A percentile compares a stretch with the other conserved stretches of the same genome.
Evolutionary conservation across 139 green algal genomes (phyloP).

Genomic region (Monoraphidium neglectum): DNA sequence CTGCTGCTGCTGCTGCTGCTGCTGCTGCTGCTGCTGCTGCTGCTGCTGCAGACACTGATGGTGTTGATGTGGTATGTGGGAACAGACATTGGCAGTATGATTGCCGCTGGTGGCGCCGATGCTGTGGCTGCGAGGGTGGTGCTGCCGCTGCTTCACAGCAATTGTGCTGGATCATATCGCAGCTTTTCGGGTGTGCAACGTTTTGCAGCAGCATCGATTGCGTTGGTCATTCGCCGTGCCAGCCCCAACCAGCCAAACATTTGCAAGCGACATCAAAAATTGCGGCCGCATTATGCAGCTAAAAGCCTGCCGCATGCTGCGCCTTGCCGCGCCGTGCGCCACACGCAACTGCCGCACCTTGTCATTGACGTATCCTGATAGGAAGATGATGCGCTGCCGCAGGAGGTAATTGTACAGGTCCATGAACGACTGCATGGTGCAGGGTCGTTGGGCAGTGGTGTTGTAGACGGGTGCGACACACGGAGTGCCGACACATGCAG

Average conservation of each 20-base stretch:
- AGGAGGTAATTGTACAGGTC: conserved; percentile 88
- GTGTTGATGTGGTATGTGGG: neutral
- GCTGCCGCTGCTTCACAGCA: too few species aligned
- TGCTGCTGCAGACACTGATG: neutral
- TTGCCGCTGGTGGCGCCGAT: too few species aligned
- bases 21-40: neutral
- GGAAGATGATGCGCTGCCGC: conserved; percentile 90
- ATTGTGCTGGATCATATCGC: too few species aligned
- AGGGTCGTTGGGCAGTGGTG: neutral
- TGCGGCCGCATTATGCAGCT: too few species aligned
- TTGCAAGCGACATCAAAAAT: too few species aligned
- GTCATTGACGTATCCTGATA: conserved; percentile 84
- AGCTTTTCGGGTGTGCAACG: too few species aligned
- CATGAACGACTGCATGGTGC: conserved; percentile 53
- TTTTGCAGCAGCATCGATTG: too few species aligned
- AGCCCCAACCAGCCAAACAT: too few species aligned
- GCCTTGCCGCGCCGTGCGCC: neutral
- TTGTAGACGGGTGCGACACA: neutral
- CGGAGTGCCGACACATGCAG: neutral
- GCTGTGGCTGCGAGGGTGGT: too few species aligned
- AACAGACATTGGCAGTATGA: too few species aligned
- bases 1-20: neutral
- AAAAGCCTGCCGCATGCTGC: too few species aligned
- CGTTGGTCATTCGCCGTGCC: too few species aligned
- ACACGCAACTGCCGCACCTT: conserved; percentile 41